Evolutionary conservation across 208 protist species (phyloP), one percentile per base, ranked within the genome.

Genomic region (Leishmania mexicana): DNA sequence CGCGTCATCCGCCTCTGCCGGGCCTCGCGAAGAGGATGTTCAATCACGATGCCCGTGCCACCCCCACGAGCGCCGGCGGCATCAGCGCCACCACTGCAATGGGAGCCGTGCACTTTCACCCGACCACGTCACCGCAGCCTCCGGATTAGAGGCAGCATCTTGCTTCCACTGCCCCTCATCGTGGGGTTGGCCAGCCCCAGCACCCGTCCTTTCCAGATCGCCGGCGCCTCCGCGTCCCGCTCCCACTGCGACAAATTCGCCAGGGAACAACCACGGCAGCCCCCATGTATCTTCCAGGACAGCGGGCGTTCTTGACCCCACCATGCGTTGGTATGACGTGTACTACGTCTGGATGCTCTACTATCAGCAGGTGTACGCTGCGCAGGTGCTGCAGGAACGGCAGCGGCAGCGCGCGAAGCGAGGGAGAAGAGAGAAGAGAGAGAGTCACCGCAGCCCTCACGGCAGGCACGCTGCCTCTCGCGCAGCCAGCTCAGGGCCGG

Each of bases 321-420:
- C 70, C 19, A 71, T 85, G 83, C 85, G 85, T 81, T 93, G 89
- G 89, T 90, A 93, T 76, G 80, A 87, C 8, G 77, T 82, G 47
- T 92, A 95, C 83, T 90, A 90, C 67, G 83, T 84, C n/a, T 93
- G 90, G 88, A 89, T 90, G 83, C 62, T 85, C 62, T 95, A 95
- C 80, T 95, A 95, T 47, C 85, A 90, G 53, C 89, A 93, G 80
- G 81, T 87, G 40, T 94, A 91, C 79, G 83, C 65, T 51, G 73
- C 75, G 60, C 83, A 81, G 71, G 75, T 75, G 71, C 71, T 47
- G 72, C 83, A 83, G 75, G 51, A 78, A 64, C 72, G 40, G 64
- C 75, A 75, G 70, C 70, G 71, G 77, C 75, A 78, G 77, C 64
- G 79, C 81, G 64, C 49, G 76, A 83, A 5, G 81, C 38, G 19